Evolutionary conservation across 805 yeast genomes (phyloP).

Genomic region (Saccharomyces kudriavzevii): DNA sequence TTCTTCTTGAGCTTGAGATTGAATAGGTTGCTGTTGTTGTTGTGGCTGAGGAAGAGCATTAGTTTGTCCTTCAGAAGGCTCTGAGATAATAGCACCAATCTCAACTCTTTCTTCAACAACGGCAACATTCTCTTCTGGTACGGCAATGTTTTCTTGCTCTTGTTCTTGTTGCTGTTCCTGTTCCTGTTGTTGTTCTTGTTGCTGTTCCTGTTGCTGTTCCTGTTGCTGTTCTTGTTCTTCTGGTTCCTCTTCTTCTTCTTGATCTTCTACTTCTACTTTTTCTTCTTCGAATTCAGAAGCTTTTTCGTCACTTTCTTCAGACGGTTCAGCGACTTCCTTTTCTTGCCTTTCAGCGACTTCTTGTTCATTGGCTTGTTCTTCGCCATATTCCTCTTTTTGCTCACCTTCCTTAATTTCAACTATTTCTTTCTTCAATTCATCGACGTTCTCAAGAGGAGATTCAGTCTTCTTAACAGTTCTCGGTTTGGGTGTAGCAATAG

Average conservation of each 20-base stretch:
- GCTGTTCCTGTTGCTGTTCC: slow-evolving; percentile 3
- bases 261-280: slow-evolving; percentile 5
- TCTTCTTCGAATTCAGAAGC: slow-evolving; percentile 3
- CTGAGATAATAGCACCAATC: slow-evolving; percentile 8
- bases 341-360: slow-evolving; percentile 1
- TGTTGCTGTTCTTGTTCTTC: slow-evolving; percentile 3
- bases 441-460: slow-evolving; percentile 24
- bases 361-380: slow-evolving; percentile 14
- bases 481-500: slow-evolving; percentile 53
- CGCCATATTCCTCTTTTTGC: slow-evolving; percentile 16
- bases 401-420: slow-evolving; percentile 20
- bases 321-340: slow-evolving; percentile 6
- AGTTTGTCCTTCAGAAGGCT: slow-evolving; percentile 1
- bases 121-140: slow-evolving; percentile 4
- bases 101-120: slow-evolving; percentile 9
- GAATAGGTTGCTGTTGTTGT: slow-evolving; percentile 8
- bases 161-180: slow-evolving; percentile 1
- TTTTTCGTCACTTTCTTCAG: slow-evolving; percentile 5
- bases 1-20: slow-evolving; percentile 9
- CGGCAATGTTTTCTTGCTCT: slow-evolving; percentile 3
- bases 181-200: slow-evolving; percentile 7
- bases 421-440: slow-evolving; percentile 32
- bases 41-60: slow-evolving; percentile 3
- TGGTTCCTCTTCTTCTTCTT: slow-evolving; percentile 8
- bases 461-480: slow-evolving; percentile 26